Evolutionary conservation across 164 flowering plant genomes (phyloP).

Genomic region (Tinospora cordifolia): DNA sequence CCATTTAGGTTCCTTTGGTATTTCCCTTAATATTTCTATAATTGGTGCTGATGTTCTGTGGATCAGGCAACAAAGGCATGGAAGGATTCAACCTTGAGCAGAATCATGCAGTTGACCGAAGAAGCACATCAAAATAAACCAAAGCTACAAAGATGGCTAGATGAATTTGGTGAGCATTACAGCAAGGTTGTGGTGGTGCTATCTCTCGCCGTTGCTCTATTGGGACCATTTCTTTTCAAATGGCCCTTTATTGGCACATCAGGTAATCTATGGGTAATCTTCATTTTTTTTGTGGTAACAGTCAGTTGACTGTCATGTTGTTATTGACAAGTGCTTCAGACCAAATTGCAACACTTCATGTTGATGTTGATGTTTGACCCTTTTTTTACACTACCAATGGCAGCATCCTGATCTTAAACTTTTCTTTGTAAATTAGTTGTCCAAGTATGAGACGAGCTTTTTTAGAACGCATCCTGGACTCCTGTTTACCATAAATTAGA

Average conservation of each 20-base stretch:
- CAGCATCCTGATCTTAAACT: neutral
- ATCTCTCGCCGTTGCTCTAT: conserved; percentile 70
- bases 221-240: conserved; percentile 83
- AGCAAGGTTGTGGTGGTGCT: conserved; percentile 81
- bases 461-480: neutral
- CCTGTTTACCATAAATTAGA: neutral
- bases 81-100: conserved; percentile 83
- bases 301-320: neutral
- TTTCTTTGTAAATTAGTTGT: neutral
- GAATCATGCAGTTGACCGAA: conserved; percentile 85
- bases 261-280: conserved; percentile 40
- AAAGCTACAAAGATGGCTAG: conserved; percentile 94
- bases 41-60: neutral
- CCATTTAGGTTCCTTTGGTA: neutral
- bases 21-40: neutral
- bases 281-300: neutral
- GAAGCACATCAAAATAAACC: conserved; percentile 92
- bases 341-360: neutral
- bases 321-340: neutral
- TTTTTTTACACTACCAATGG: neutral
- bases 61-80: conserved; percentile 78
- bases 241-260: conserved; percentile 88
- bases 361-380: neutral
- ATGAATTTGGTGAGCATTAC: conserved; percentile 92
- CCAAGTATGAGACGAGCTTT: neutral